Conservation (phyloP, 1,284 basidiomycete genomes). For the Vanrija sp. region DNA sequence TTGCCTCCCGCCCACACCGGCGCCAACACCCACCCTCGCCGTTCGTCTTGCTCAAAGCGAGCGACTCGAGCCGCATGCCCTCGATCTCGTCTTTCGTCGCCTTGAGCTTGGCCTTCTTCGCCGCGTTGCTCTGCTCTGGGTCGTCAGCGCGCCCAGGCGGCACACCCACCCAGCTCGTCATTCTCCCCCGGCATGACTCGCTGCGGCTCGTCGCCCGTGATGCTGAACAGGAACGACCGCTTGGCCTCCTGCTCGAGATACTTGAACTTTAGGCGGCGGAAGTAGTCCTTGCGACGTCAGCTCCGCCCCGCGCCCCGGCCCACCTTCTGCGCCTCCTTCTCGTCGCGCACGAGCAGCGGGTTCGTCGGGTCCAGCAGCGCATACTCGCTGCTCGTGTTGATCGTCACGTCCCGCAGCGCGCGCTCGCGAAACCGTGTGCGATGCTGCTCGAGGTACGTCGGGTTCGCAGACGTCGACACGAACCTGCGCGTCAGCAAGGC, state of each 20-base stretch:
- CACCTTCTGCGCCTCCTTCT: slow-evolving; percentile 42
- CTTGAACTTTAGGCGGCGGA: slow-evolving; percentile 78
- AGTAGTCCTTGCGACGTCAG: slow-evolving; percentile 56
- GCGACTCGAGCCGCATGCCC: slow-evolving; percentile 60
- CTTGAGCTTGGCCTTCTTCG: slow-evolving; percentile 66
- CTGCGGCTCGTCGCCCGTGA: slow-evolving; percentile 72
- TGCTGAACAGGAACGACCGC: slow-evolving; percentile 73
- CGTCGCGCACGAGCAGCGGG: slow-evolving; percentile 37
- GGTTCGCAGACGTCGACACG: slow-evolving; percentile 1
- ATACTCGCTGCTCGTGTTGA: slow-evolving; percentile 16
- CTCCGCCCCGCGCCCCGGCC: too few relatives aligned
- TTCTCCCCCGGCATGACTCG: slow-evolving; percentile 70
- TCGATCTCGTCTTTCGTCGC: slow-evolving; percentile 60
- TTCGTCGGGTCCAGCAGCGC: slow-evolving; percentile 32
- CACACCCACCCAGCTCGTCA: slow-evolving; percentile 52
- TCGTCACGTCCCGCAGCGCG: slow-evolving; percentile 29
- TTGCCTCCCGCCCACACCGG: too few relatives aligned
- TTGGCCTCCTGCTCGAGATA: slow-evolving; percentile 84
- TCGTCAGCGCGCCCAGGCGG: neutral
- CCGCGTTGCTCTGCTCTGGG: slow-evolving; percentile 58
- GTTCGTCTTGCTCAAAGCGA: slow-evolving; percentile 37
- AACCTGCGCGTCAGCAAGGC: neutral
- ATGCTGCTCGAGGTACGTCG: slow-evolving; percentile 27
- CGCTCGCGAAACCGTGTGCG: slow-evolving; percentile 32
- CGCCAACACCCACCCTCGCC: slow-evolving; percentile 27